A percentile compares a stretch with the other conserved stretches of the same genome.
phyloP scores from a whole-genome alignment of 2,329 filamentous ascomycete genomes.

The Elsinoe arachidis region DNA sequence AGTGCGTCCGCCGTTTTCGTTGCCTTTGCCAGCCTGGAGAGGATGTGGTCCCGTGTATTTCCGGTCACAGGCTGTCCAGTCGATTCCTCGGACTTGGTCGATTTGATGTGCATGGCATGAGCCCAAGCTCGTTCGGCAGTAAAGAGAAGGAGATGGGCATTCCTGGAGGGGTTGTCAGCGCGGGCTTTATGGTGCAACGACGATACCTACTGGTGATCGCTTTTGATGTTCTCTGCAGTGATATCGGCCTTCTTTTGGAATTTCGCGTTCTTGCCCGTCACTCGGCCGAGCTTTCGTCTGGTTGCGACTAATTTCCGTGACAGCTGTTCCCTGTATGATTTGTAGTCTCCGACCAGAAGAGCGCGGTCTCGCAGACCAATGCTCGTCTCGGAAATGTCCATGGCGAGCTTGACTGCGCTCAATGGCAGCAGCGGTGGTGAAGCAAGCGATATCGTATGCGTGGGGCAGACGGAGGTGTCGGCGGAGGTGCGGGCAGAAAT shows the following conservation, averaged over 20 bases:
- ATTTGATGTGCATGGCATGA: conserved; percentile 90
- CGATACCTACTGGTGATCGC: conserved; percentile 60
- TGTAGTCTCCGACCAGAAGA: conserved; percentile 81
- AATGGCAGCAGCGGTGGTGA: neutral
- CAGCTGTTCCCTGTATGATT: conserved; percentile 70
- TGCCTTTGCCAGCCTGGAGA: conserved; percentile 78
- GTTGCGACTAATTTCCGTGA: conserved; percentile 73
- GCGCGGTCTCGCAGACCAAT: conserved; percentile 72
- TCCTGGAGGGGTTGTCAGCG: conserved; percentile 42
- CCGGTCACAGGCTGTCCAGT: conserved; percentile 65
- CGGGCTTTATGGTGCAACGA: neutral
- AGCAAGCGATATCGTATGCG: neutral
- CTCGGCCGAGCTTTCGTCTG: conserved; percentile 75
- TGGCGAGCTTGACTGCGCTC: conserved; percentile 30
- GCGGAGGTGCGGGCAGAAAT: neutral
- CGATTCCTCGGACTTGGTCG: conserved; percentile 67
- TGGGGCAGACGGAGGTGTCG: conserved; percentile 7
- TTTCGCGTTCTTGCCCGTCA: conserved; percentile 79
- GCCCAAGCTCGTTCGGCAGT: conserved; percentile 89
- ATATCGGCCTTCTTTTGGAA: conserved; percentile 63
- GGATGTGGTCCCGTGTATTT: conserved; percentile 75
- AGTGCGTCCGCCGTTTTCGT: conserved; percentile 60
- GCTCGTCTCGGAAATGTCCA: conserved; percentile 87
- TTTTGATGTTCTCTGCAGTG: conserved; percentile 64
- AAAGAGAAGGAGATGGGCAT: conserved; percentile 69